Evolutionary conservation across 1,284 basidiomycete species (phyloP), one percentile per base, ranked within the genome.

Genomic region (Ustilago shanxiensis): DNA sequence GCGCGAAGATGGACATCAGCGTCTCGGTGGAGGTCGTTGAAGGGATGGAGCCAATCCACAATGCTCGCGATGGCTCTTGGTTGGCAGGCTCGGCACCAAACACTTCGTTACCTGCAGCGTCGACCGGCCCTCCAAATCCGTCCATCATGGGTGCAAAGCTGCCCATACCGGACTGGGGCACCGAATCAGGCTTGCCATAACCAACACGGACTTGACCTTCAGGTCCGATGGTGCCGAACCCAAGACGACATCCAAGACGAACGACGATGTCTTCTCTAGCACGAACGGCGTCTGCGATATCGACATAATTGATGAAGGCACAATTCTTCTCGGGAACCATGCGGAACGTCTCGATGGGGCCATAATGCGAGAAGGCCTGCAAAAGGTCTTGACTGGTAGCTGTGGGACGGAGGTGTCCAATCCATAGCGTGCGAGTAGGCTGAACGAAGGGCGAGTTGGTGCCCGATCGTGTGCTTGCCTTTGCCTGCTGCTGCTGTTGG

Each of bases 281-380:
- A 64, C 93, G 92, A 69, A 98, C 92, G 20, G 96, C 97, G 87
- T 98, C 96, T 1, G 91, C 90, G 83, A 94, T 92, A 79, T 97
- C 95, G 62, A 97, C 93, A 85, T 96, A 99, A 87, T 99, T 99
- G 86, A 99, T 95, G 86, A 99, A 99, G 10, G 95, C 96, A 85
- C 97, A 99, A 85, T 96, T 95, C 94, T 99, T 98, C 88, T 98
- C 96, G 2, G 95, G 95, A 53, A 98, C 89, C 82, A 98, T 89
- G 75, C 96, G 89, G 85, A 98, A 88, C 81, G 93, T 95, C 88
- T 98, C 96, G 76, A 98, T 98, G 16, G 95, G 93, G 57, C 96
- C 96, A 85, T 98, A 98, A 0, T 93, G 93, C 20, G 94, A 93
- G 87, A 99, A 99, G 18, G 96, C 93, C 75, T 93, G 92, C 71